Evolutionary conservation across 1,284 basidiomycete genomes (phyloP), one percentile per base, ranked within the genome.

Genomic region (Heliocybe sulcata): DNA sequence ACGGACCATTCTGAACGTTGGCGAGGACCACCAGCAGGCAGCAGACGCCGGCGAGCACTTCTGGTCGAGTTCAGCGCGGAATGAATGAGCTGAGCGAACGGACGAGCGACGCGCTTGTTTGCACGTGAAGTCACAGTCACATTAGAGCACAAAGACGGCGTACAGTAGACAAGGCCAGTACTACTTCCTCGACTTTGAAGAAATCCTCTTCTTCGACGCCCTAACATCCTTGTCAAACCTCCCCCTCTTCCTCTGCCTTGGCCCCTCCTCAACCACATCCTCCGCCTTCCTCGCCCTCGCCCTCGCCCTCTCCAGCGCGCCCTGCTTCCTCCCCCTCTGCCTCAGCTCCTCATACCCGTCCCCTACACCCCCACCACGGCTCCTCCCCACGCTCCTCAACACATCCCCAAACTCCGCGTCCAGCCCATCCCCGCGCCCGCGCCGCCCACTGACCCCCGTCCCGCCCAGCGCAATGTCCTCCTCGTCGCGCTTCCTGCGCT

Each of bases 381-480:
- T 67, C 60, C 78, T 63, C 56, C 75, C 74, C 47, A 82, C 72
- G 35, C 82, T 74, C 66, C 77, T 81, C 31, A 94, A 69, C 26
- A 94, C 85, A 61, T 93, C 92, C 31, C 81, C 82, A 65, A 94
- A 89, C 68, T 94, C 92, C 62, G 91, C 90, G 61, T 90, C 88
- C 56, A 94, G 72, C 0, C 89, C 90, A 45, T 87, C 89, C 35
- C 85, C 87, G 55, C 83, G 74, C 19, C 82, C 72, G 16, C 79
- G 73, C 26, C 82, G 72, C 27, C 10, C 6, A 3, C 72, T 72
- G 56, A 75, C 74, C 57, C 80, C 80, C 14, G 63, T 67, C 11
- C 81, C 82, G 51, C 97, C 96, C n/a, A 98, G 76, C 6, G 94
- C 94, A 59, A 98, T 76, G 60, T 94, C 92, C 63, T 85, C 92